These are phyloP conservation scores for Suhomyces terraborum DNA, from an alignment of 1,139 yeast genomes.

Conservation along the genomic window DNA sequence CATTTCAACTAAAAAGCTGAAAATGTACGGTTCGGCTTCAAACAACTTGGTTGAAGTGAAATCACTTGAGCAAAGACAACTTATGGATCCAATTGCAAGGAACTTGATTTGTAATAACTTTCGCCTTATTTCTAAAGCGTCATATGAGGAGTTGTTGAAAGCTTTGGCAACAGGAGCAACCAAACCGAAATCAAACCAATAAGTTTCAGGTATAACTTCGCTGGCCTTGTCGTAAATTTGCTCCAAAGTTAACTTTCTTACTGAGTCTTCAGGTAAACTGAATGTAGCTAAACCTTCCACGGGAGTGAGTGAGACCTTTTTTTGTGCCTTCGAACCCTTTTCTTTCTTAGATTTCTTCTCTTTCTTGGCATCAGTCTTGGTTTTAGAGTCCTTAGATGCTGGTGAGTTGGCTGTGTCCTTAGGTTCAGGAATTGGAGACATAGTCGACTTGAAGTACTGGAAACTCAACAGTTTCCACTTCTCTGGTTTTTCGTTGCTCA, in stretches of 20 bases:
- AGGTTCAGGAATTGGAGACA: slow-evolving; percentile 8
- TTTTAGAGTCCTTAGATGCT: slow-evolving; percentile 3
- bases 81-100: slow-evolving; percentile 59
- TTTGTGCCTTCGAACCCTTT: slow-evolving; percentile 2
- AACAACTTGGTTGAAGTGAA: slow-evolving; percentile 65
- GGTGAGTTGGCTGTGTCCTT: slow-evolving; percentile 9
- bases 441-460: slow-evolving; percentile 47
- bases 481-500: slow-evolving; percentile 52
- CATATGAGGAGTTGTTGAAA: slow-evolving; percentile 58
- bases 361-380: slow-evolving; percentile 7
- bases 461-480: slow-evolving; percentile 61
- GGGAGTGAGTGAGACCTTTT: slow-evolving; percentile 11
- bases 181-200: slow-evolving; percentile 65
- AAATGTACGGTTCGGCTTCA: slow-evolving; percentile 73
- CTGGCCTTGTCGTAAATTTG: slow-evolving; percentile 67
- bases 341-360: slow-evolving; percentile 3
- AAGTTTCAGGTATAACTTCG: slow-evolving; percentile 58
- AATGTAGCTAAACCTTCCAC: slow-evolving; percentile 52
- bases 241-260: slow-evolving; percentile 54
- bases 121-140: slow-evolving; percentile 57
- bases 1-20: slow-evolving; percentile 70
- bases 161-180: slow-evolving; percentile 72
- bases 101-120: slow-evolving; percentile 66
- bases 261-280: slow-evolving; percentile 47
- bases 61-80: slow-evolving; percentile 53